phyloP scores from a whole-genome alignment of 129 eudicot species.

The Scalesia atractyloides region DNA sequence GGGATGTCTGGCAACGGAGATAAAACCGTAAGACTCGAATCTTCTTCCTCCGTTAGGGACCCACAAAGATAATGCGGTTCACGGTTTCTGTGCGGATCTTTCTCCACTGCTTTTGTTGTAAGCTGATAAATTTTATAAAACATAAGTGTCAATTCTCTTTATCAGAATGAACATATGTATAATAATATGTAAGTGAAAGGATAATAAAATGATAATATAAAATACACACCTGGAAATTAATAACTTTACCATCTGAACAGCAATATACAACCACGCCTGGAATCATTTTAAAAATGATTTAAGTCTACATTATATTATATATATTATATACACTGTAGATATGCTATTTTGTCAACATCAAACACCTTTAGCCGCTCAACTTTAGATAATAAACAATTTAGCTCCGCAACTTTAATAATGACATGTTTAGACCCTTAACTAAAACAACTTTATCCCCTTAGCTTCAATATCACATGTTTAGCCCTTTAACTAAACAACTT shows the following conservation, averaged over 20 bases:
- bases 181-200: neutral
- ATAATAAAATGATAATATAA: constrained; percentile 2
- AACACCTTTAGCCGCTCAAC: too few species aligned
- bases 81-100: constrained; percentile 65
- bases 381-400: too few species aligned
- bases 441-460: too few species aligned
- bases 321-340: too few species aligned
- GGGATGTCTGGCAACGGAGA: constrained; percentile 51
- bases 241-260: constrained; percentile 76
- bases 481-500: too few species aligned
- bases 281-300: constrained; percentile 6
- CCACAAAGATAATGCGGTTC: constrained; percentile 82
- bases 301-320: too few species aligned
- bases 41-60: constrained; percentile 58
- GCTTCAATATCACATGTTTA: too few species aligned
- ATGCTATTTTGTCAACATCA: too few species aligned
- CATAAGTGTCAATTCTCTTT: neutral
- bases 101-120: constrained; percentile 64
- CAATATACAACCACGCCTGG: constrained; percentile 92
- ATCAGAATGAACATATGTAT: neutral
- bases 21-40: constrained; percentile 43
- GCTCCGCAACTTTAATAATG: too few species aligned
- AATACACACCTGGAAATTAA: constrained; percentile 71
- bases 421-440: too few species aligned
- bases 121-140: constrained; percentile 49